Evolutionary conservation across 768 basidiomycete species (phyloP).

Genomic region (Cubamyces sp.): DNA sequence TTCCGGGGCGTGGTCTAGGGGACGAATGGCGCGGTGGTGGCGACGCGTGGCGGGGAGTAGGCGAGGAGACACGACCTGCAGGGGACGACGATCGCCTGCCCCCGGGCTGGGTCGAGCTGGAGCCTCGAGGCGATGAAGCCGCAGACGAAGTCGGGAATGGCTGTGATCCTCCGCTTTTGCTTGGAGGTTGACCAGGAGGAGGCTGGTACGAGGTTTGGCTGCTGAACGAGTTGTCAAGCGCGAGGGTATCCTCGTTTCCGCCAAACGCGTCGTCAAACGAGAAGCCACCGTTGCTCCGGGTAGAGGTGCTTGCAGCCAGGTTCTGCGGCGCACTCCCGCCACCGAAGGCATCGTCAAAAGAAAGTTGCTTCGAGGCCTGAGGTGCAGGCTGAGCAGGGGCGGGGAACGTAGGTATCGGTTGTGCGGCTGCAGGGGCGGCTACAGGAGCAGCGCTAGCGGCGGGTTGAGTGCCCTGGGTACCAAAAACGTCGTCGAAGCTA

Average conservation of each 20-base stretch:
- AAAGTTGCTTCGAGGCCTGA: conserved; percentile 28
- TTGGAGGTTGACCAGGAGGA: conserved; percentile 30
- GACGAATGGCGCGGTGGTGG: conserved; percentile 57
- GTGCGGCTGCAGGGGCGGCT: conserved; percentile 17
- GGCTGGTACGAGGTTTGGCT: conserved; percentile 38
- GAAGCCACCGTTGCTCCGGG: conserved; percentile 31
- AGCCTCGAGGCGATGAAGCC: conserved; percentile 44
- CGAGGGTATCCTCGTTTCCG: conserved; percentile 46
- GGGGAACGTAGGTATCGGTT: conserved; percentile 15
- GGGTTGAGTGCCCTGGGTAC: conserved; percentile 12
- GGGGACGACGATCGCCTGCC: conserved; percentile 28
- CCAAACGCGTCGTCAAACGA: conserved; percentile 65
- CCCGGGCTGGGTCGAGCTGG: conserved; percentile 28
- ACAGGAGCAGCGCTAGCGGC: conserved; percentile 12
- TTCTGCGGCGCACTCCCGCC: conserved; percentile 25
- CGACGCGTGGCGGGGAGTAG: conserved; percentile 53
- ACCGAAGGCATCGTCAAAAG: conserved; percentile 55
- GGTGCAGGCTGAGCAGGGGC: conserved; percentile 8
- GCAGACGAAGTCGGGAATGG: conserved; percentile 46
- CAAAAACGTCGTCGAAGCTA: conserved; percentile 43
- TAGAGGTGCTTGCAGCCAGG: conserved; percentile 15
- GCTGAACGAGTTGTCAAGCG: conserved; percentile 45
- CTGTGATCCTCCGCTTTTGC: conserved; percentile 28
- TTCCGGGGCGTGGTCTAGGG: conserved; percentile 63
- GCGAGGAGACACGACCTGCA: conserved; percentile 44